Conservation (phyloP, 345 rosid genomes). For the Punica granatum region DNA sequence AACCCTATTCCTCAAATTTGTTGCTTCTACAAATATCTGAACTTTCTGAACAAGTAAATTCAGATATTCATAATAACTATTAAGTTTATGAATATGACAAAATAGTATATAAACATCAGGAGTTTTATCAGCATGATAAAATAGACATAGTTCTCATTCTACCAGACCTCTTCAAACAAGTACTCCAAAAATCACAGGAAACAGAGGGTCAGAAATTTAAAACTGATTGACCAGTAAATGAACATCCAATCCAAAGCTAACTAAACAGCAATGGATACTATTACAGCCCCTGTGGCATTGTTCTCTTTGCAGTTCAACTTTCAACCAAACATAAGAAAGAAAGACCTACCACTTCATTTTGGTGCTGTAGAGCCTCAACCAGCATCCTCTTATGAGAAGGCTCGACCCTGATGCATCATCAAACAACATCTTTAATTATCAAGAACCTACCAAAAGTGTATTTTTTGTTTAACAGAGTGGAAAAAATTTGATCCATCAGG, state of each 20-base stretch:
- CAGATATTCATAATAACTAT: background rate
- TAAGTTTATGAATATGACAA: background rate
- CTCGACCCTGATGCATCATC: constrained; percentile 61
- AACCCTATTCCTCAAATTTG: no score
- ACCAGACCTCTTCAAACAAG: background rate
- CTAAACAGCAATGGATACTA: background rate
- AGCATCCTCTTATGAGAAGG: constrained; percentile 98
- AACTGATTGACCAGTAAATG: background rate
- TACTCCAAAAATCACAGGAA: background rate
- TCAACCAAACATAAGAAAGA: background rate
- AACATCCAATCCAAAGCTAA: background rate
- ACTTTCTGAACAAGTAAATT: background rate
- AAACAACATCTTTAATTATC: constrained; percentile 6
- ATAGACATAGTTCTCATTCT: no score
- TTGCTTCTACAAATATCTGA: no score
- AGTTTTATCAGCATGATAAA: no score
- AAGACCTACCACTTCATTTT: constrained; percentile 89
- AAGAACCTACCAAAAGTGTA: background rate
- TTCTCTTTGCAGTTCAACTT: background rate
- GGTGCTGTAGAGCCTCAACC: constrained; percentile 92
- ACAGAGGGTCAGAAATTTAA: background rate
- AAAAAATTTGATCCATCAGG: background rate
- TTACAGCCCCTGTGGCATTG: background rate
- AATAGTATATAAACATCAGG: background rate
- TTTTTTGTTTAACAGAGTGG: background rate